Evolutionary conservation across 148 eudicot genomes (phyloP), one percentile per base, ranked within the genome.

Genomic region (Amaranthus cruentus): DNA sequence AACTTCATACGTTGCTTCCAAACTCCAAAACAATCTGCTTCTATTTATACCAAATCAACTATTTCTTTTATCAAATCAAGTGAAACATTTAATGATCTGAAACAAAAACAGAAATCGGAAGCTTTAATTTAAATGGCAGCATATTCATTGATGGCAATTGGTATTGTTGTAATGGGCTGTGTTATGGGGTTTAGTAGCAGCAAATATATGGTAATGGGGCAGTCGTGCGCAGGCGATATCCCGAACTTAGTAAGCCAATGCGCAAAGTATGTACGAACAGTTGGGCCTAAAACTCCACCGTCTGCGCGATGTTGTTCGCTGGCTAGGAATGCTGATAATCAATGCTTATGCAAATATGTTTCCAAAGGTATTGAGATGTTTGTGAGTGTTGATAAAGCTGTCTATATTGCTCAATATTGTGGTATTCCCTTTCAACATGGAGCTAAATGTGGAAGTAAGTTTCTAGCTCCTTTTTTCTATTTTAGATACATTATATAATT

Each of bases 361-460:
- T 47, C 69, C 18, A 6, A 4, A 2, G 69, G 69, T 12, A 7
- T 66, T 18, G 69, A 66, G 55, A 66, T 47, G 55, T 66, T 66
- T 66, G 69, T 66, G n/a, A 48, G 55, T 3, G 28, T 66, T 49
- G 53, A 48, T 7, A 66, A 66, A 49, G 54, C 69, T 49, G 69
- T 49, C 9, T 66, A 48, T 49, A 66, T 66, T 47, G 54, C 69
- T 66, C 69, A 66, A 48, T 66, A 66, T 49, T 66, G 69, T 66
- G 69, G 69, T 15, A 4, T 66, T 47, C 69, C 69, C 43, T 66
- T 66, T 49, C 69, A 66, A 49, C 69, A 66, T 66, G 69, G 69
- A 48, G 54, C 69, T 66, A 49, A 48, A 66, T 66, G 69, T 66
- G 69, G 69, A 49, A 66, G 69, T 66, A 66, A 64, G 68, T 64